Conservation (phyloP, 2,329 filamentous ascomycete genomes). For the Tolypocladium ovalisporum region DNA sequence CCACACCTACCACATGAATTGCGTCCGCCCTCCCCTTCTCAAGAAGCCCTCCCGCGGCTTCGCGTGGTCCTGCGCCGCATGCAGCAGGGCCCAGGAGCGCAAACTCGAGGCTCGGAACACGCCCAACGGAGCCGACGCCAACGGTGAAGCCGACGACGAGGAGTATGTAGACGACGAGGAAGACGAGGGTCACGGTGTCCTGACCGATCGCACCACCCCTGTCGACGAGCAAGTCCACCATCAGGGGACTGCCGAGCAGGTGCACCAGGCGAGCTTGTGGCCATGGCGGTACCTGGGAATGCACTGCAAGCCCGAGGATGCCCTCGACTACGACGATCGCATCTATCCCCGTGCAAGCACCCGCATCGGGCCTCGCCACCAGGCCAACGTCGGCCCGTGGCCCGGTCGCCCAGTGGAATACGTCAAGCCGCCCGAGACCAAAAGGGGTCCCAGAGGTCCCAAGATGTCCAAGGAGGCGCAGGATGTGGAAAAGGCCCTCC, state of each 20-base stretch:
- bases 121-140: slow-evolving; percentile 59
- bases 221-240: slow-evolving; percentile 47
- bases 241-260: slow-evolving; percentile 69
- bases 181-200: slow-evolving; percentile 45
- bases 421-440: slow-evolving; percentile 78
- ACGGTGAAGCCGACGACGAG: slow-evolving; percentile 55
- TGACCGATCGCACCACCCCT: slow-evolving; percentile 55
- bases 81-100: slow-evolving; percentile 89
- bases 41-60: slow-evolving; percentile 98
- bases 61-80: slow-evolving; percentile 94
- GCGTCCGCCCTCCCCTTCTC: slow-evolving; percentile 78
- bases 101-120: slow-evolving; percentile 86
- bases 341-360: slow-evolving; percentile 96
- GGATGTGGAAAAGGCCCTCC: slow-evolving; percentile 70
- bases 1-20: slow-evolving; percentile 97
- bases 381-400: slow-evolving; percentile 79
- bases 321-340: slow-evolving; percentile 90
- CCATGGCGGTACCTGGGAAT: slow-evolving; percentile 92
- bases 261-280: slow-evolving; percentile 89
- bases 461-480: slow-evolving; percentile 73
- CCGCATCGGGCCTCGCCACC: slow-evolving; percentile 79
- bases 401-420: slow-evolving; percentile 79
- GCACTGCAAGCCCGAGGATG: slow-evolving; percentile 91
- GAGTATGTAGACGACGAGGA: slow-evolving; percentile 60
- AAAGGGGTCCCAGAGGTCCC: slow-evolving; percentile 70